These are phyloP conservation scores for Sordariomycetes sp. DNA, from an alignment of 2,329 filamentous ascomycete species.

Conservation along the genomic window DNA sequence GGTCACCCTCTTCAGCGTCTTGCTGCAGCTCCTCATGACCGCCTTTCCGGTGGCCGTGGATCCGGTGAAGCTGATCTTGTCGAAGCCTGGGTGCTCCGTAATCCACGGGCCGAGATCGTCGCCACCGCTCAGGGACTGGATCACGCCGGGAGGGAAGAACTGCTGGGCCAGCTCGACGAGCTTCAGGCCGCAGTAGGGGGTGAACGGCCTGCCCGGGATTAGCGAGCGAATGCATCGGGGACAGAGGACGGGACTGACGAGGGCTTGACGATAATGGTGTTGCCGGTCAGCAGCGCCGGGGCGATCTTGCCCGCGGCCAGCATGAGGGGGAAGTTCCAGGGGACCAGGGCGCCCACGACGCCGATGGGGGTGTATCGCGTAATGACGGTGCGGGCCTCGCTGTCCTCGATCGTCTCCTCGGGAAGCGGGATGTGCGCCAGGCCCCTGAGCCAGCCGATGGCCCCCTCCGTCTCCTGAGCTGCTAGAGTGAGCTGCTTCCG, in stretches of 20 bases:
- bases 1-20: conserved; percentile 45
- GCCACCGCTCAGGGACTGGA: conserved; percentile 46
- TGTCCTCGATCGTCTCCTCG: conserved; percentile 9
- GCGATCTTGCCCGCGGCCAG: conserved; percentile 39
- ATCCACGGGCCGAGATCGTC: conserved; percentile 46
- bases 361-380: conserved; percentile 25
- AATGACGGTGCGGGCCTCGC: conserved; percentile 15
- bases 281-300: conserved; percentile 42
- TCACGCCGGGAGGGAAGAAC: conserved; percentile 48
- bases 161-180: conserved; percentile 42
- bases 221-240: no score
- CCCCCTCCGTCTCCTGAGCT: no score
- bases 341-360: conserved; percentile 29
- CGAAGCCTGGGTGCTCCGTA: conserved; percentile 43
- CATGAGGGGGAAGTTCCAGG: conserved; percentile 45
- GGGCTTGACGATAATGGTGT: conserved; percentile 41
- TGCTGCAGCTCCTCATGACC: conserved; percentile 40
- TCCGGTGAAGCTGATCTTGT: conserved; percentile 53
- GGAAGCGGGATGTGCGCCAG: conserved; percentile 3
- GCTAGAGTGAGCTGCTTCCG: no score
- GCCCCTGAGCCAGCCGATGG: no score
- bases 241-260: conserved; percentile 14
- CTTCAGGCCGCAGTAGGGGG: conserved; percentile 45
- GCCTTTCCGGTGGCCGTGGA: conserved; percentile 46
- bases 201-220: conserved; percentile 26